These are phyloP conservation scores for Fusarium aywerte DNA, from an alignment of 2,329 filamentous ascomycete genomes.

Conservation along the genomic window DNA sequence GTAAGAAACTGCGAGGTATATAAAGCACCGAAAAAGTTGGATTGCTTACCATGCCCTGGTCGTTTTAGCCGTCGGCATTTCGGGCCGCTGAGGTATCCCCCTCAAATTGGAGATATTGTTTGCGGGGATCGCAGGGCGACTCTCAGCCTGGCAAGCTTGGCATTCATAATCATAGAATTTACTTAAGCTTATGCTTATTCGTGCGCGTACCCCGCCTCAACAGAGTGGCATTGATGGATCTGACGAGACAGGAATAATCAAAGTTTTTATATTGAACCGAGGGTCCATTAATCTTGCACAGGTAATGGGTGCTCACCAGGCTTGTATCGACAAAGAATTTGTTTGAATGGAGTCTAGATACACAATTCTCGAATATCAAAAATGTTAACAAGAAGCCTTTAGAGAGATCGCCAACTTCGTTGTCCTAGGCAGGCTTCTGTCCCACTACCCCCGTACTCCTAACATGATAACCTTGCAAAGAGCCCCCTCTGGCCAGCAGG, in stretches of 20 bases:
- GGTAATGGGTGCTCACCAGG: too few relatives aligned
- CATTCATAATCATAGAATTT: background rate
- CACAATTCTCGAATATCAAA: too few relatives aligned
- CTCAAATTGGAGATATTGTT: slow-evolving; percentile 3
- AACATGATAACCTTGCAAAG: too few relatives aligned
- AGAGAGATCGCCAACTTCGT: too few relatives aligned
- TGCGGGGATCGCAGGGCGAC: slow-evolving; percentile 8
- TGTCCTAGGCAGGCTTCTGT: too few relatives aligned
- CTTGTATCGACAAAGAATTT: too few relatives aligned
- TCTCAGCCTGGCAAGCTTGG: slow-evolving; percentile 18
- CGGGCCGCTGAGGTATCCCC: slow-evolving; percentile 20
- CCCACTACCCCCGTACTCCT: too few relatives aligned
- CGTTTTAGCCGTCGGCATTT: slow-evolving; percentile 34
- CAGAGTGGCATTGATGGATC: background rate
- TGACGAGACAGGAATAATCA: background rate
- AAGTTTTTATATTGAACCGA: background rate
- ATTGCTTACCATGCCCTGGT: background rate
- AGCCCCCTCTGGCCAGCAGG: too few relatives aligned
- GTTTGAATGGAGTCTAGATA: too few relatives aligned
- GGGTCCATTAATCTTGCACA: background rate
- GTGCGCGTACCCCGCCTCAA: background rate
- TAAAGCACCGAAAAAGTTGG: background rate
- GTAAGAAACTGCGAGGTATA: background rate
- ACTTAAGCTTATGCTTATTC: background rate
- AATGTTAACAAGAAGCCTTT: too few relatives aligned